Evolutionary conservation across 1,284 basidiomycete genomes (phyloP).

Genomic region (Sutorius eximius): DNA sequence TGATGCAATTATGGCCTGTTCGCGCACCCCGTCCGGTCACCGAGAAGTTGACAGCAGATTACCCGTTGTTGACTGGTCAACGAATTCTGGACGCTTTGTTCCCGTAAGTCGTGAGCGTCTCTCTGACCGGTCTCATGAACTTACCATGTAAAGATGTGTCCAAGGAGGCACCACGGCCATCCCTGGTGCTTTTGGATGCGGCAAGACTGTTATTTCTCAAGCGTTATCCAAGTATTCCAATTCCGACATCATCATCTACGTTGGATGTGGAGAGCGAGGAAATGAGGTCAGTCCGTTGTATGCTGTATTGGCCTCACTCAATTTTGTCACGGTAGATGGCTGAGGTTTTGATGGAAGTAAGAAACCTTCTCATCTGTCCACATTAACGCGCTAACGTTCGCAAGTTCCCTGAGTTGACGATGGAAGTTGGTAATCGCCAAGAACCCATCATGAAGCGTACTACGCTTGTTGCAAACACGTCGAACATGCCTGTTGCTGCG

Average conservation of each 20-base stretch:
- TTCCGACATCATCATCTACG: slow-evolving; percentile 99
- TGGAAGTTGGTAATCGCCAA: slow-evolving; percentile 89
- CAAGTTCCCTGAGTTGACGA: slow-evolving; percentile 93
- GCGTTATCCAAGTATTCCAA: slow-evolving; percentile 99
- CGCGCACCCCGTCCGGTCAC: slow-evolving; percentile 94
- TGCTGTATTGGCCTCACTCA: slow-evolving; percentile 5
- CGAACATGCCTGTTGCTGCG: slow-evolving; percentile 99
- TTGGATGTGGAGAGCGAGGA: slow-evolving; percentile 94
- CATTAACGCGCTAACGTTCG: slow-evolving; percentile 10
- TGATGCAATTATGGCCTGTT: slow-evolving; percentile 99
- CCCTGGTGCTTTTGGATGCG: slow-evolving; percentile 98
- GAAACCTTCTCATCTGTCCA: slow-evolving; percentile 14
- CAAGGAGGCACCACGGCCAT: slow-evolving; percentile 99
- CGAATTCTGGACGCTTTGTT: slow-evolving; percentile 97
- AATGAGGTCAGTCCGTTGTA: slow-evolving; percentile 62
- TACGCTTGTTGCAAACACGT: slow-evolving; percentile 98
- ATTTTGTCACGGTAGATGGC: slow-evolving; percentile 72
- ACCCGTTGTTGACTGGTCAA: slow-evolving; percentile 94
- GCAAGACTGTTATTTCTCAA: slow-evolving; percentile 96
- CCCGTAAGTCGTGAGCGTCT: slow-evolving; percentile 58
- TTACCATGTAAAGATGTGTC: slow-evolving; percentile 65
- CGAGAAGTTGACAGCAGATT: slow-evolving; percentile 92
- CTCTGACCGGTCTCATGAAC: background rate
- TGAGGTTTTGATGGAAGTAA: slow-evolving; percentile 92
- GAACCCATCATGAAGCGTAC: slow-evolving; percentile 99